These are phyloP conservation scores for Hypoxylon sp. DNA, from an alignment of 2,329 filamentous ascomycete genomes.

Conservation along the genomic window DNA sequence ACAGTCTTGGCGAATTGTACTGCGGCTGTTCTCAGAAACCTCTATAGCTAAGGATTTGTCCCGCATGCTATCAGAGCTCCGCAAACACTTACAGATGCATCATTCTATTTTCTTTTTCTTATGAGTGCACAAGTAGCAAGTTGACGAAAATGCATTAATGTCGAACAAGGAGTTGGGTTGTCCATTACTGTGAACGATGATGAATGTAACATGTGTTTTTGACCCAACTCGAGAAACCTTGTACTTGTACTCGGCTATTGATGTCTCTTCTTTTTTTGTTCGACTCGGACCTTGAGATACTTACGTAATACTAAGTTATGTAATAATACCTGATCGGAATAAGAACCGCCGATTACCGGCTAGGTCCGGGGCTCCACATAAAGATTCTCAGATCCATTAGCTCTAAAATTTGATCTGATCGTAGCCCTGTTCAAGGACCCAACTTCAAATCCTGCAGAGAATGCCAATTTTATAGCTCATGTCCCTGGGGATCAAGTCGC, in stretches of 20 bases:
- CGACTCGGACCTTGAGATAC: not conserved
- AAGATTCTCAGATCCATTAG: conserved; percentile 5
- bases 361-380: conserved; percentile 9
- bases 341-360: conserved; percentile 18
- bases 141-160: conserved; percentile 48
- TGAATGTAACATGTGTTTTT: not conserved
- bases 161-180: conserved; percentile 16
- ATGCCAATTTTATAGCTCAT: conserved; percentile 54
- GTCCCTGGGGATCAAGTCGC: conserved; percentile 53
- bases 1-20: conserved; percentile 26
- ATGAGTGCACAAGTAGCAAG: conserved; percentile 45
- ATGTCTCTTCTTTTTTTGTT: not conserved
- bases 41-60: conserved; percentile 31
- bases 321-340: conserved; percentile 16
- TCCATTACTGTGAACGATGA: not conserved
- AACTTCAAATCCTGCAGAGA: conserved; percentile 31
- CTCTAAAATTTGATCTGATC: conserved; percentile 22
- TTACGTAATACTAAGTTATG: not conserved
- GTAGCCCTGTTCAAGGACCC: conserved; percentile 8
- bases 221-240: not conserved
- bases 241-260: not conserved
- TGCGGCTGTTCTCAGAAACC: conserved; percentile 35
- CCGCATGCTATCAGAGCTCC: conserved; percentile 36
- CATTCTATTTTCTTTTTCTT: conserved; percentile 46
- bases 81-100: conserved; percentile 39